phyloP scores from a whole-genome alignment of 208 protist genomes.

The Wallacemonas sp. region DNA sequence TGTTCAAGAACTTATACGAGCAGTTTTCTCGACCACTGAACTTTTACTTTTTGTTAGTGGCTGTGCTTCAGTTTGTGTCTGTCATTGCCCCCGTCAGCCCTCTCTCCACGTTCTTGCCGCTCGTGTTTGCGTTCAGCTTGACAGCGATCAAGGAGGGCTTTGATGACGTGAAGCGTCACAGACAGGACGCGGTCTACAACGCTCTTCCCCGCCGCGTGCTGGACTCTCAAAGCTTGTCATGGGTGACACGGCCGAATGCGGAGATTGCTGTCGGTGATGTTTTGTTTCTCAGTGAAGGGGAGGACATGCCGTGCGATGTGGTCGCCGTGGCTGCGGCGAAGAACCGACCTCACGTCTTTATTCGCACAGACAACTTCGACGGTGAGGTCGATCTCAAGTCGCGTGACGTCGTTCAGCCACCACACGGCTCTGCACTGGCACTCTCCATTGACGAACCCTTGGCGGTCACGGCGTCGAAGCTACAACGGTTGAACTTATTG shows the following conservation, averaged over 20 bases:
- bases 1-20: constrained; percentile 96
- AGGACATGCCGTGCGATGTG: constrained; percentile 93
- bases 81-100: constrained; percentile 93
- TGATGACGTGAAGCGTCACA: constrained; percentile 92
- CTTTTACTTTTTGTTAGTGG: constrained; percentile 96
- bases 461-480: constrained; percentile 18
- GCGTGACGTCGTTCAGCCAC: constrained; percentile 52
- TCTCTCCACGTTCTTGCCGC: constrained; percentile 88
- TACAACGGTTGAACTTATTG: constrained; percentile 29
- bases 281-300: constrained; percentile 57
- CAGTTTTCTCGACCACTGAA: constrained; percentile 96
- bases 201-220: constrained; percentile 47
- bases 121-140: constrained; percentile 92
- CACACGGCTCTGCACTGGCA: constrained; percentile 5
- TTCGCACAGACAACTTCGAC: constrained; percentile 95
- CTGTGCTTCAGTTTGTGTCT: constrained; percentile 90
- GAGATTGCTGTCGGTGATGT: constrained; percentile 87
- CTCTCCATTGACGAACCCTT: constrained; percentile 25
- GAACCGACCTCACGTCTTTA: constrained; percentile 46
- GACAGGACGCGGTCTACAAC: constrained; percentile 83
- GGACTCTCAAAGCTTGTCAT: constrained; percentile 16
- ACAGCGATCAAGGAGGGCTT: constrained; percentile 94
- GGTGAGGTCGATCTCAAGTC: constrained; percentile 94
- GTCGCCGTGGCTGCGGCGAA: constrained; percentile 66
- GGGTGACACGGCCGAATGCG: constrained; percentile 30